These are phyloP conservation scores for Trypanosomatidae sp. DNA, from an alignment of 208 protist genomes.

Conservation along the genomic window DNA sequence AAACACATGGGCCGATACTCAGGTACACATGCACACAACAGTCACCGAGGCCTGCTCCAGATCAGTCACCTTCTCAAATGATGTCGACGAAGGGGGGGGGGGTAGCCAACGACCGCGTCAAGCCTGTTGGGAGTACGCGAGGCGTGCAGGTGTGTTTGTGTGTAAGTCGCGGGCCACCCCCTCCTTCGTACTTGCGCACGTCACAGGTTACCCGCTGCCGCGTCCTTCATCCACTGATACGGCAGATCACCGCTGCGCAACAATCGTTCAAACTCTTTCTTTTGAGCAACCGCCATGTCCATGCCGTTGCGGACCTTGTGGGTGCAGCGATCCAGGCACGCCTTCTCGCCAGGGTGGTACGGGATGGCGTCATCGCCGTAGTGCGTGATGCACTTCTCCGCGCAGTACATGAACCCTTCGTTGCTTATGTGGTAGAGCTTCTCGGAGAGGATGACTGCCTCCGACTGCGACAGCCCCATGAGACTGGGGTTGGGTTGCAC, in stretches of 20 bases:
- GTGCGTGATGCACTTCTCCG: slow-evolving; percentile 65
- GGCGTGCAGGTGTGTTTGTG: neutral
- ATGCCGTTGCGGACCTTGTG: slow-evolving; percentile 66
- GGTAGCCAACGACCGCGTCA: neutral
- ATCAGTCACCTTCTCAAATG: neutral
- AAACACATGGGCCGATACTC: neutral
- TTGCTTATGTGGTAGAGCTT: slow-evolving; percentile 53
- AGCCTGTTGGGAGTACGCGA: neutral
- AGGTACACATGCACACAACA: neutral
- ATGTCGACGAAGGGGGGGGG: neutral
- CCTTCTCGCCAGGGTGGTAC: slow-evolving; percentile 77
- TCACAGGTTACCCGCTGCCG: slow-evolving; percentile 37
- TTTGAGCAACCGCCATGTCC: slow-evolving; percentile 53
- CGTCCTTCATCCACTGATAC: slow-evolving; percentile 83
- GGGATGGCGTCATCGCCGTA: slow-evolving; percentile 81
- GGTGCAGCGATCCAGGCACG: slow-evolving; percentile 76
- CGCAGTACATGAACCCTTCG: slow-evolving; percentile 69
- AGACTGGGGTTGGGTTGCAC: slow-evolving; percentile 52
- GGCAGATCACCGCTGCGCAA: slow-evolving; percentile 65
- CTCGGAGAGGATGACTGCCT: slow-evolving; percentile 69
- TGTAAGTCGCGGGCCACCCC: neutral
- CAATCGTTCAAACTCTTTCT: slow-evolving; percentile 69
- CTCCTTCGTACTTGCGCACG: neutral
- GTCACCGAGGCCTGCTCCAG: neutral
- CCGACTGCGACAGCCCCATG: slow-evolving; percentile 50